Base-by-base conservation (phyloP, 1,284 basidiomycete genomes). In the Butyriboletus appendiculatus region DNA sequence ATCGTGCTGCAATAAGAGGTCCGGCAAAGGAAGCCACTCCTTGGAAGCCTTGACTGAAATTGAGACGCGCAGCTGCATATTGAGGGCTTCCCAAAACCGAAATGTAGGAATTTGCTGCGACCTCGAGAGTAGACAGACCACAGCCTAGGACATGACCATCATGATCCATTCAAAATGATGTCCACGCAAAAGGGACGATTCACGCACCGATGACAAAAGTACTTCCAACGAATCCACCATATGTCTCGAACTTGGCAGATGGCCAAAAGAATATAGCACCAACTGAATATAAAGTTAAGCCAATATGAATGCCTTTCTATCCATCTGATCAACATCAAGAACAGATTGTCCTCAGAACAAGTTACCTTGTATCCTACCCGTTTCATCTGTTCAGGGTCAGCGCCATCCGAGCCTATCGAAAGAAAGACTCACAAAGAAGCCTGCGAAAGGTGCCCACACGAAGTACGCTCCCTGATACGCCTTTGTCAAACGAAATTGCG, bases 221-320 rank as follows among this genome's bases (percentile, higher is more conserved):
- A 65, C 82, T 84, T 42, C 82, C 81, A 46, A 91, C 86, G 66
- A 91, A 91, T 26, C 88, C 89, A 42, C 84, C 87, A 58, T 88
- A 91, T 47, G 75, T 78, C 50, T 73, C 69, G 62, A 78, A 89
- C 62, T 80, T 83, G 34, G 89, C 88, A 34, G 85, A 87, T 4
- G 90, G 90, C 90, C 89, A 91, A 76, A 90, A 92, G 67, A 90
- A 84, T 59, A 92, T 79, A 14, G 88, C 88, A 38, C 84, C 84
- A 73, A 88, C 70, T 5, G 84, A 86, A 72, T 91, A 92, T 30
- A 92, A 75, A 16, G 74, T 72, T 26, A 92, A 77, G 38, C 90
- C 90, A 51, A 89, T 68, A 75, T 88, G 81, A 70, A 86, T 85
- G 5, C 85, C 76, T 73, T 77, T 81, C 81, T 81, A 50, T 49